Conservation (phyloP, 1,284 basidiomycete species). For the Sanghuangporus baumii region DNA sequence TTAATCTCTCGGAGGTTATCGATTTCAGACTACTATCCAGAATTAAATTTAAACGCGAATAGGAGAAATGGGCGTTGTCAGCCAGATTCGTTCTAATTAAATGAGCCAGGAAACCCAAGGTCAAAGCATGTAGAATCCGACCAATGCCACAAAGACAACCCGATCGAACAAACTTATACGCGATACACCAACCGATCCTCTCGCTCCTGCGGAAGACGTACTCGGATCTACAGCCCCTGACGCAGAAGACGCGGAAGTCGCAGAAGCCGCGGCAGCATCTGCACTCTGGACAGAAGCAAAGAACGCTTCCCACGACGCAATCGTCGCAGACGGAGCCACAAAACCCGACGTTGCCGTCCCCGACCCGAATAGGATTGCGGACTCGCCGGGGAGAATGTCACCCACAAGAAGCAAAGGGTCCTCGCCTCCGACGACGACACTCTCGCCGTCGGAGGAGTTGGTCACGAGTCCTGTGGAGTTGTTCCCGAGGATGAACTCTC, state of each 20-base stretch:
- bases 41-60: too few species aligned
- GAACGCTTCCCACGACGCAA: slow-evolving; percentile 47
- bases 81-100: too few species aligned
- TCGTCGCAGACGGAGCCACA: slow-evolving; percentile 46
- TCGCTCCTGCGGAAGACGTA: neutral
- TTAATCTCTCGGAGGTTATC: too few species aligned
- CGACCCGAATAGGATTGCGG: slow-evolving; percentile 47
- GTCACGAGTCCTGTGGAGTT: slow-evolving; percentile 47
- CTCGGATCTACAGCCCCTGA: neutral
- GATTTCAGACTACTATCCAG: too few species aligned
- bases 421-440: slow-evolving; percentile 55
- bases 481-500: slow-evolving; percentile 54
- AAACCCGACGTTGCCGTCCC: slow-evolving; percentile 44
- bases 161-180: neutral
- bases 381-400: slow-evolving; percentile 43
- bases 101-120: too few species aligned
- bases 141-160: neutral
- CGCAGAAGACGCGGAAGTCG: neutral
- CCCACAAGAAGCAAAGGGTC: slow-evolving; percentile 33
- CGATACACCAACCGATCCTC: neutral
- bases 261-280: neutral
- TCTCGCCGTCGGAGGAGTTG: slow-evolving; percentile 20
- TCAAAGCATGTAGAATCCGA: neutral
- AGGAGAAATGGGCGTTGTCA: too few species aligned
- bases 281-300: slow-evolving; percentile 20